Evolutionary conservation across 1,139 yeast species (phyloP), one percentile per base, ranked within the genome.

Genomic region (Spencermartinsiella ligniputridi): DNA sequence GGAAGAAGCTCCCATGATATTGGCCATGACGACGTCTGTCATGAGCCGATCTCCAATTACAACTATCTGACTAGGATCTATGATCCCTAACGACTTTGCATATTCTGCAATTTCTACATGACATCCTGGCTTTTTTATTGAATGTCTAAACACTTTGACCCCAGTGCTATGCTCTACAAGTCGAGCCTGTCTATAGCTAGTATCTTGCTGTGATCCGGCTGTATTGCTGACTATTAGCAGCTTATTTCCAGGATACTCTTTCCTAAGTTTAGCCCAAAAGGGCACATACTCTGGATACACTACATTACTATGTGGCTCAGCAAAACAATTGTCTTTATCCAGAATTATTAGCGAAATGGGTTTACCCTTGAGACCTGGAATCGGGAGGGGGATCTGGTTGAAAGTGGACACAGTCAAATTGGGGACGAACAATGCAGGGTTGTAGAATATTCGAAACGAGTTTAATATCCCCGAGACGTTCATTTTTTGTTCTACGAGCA

Each of bases 321-420:
- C 95, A 63, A 92, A 85, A 60, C 97, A 92, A 62, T 92, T 94
- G 65, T 92, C 99, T 63, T 94, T 92, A 62, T 92, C 99, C 22
- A 92, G 71, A 0, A 92, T 94, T 2, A 92, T 75, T 0, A 94
- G 96, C 54, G 78, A 83, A 49, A 89, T 84, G 50, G 40, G 62
- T 51, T 46, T 42, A 1, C 50, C 46, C 44, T 37, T 44, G n/a
- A 41, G 40, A 34, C 49, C 50, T 11, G 60, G 60, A 17, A 72
- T 42, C 0, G 78, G 78, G 3, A 71, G 57, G 0, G 75, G 74
- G 21, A 80, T 61, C 46, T 82, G 78, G 56, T 79, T 83, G 61
- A 92, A 90, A 0, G 82, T 79, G 18, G 79, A 66, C 8, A 83
- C 74, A 0, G 79, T 70, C 16, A 78, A 44, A 40, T 81, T 85